These are phyloP conservation scores for Ensete ventricosum DNA, from an alignment of 176 grass and related monocot species.

Conservation along the genomic window DNA sequence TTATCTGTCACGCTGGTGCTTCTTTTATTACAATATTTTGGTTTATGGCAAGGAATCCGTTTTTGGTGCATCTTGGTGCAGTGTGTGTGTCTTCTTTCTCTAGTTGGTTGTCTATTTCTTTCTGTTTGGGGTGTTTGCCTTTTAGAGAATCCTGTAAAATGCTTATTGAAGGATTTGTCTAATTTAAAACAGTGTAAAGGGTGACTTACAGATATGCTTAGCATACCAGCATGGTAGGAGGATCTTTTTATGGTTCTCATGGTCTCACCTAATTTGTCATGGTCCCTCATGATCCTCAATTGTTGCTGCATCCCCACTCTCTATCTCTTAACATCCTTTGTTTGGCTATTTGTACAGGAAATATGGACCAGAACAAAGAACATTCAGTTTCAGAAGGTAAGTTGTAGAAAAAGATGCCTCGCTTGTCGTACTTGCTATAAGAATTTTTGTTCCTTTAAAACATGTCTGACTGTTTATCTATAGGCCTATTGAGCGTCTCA, in stretches of 20 bases:
- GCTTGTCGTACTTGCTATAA: neutral
- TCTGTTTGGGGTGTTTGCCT: neutral
- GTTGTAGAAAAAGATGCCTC: neutral
- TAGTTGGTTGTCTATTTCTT: neutral
- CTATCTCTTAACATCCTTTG: neutral
- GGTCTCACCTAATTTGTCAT: no score
- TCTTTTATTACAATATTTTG: neutral
- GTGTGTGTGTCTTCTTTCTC: neutral
- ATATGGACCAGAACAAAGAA: neutral
- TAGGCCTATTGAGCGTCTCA: slow-evolving; percentile 22
- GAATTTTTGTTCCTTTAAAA: slow-evolving; percentile 1
- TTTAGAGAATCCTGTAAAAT: neutral
- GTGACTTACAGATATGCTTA: neutral
- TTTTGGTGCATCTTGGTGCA: neutral
- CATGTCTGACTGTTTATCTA: neutral
- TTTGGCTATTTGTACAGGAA: neutral
- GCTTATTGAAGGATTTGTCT: no score
- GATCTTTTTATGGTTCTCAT: no score
- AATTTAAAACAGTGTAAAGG: no score
- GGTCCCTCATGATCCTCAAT: no score
- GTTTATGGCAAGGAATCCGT: neutral
- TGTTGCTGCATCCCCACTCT: no score
- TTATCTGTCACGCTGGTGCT: neutral
- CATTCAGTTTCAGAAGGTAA: neutral
- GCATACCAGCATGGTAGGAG: no score